These are phyloP conservation scores for Coemansia sp. DNA, from an alignment of 192 early-diverging fungal genomes.

Conservation along the genomic window DNA sequence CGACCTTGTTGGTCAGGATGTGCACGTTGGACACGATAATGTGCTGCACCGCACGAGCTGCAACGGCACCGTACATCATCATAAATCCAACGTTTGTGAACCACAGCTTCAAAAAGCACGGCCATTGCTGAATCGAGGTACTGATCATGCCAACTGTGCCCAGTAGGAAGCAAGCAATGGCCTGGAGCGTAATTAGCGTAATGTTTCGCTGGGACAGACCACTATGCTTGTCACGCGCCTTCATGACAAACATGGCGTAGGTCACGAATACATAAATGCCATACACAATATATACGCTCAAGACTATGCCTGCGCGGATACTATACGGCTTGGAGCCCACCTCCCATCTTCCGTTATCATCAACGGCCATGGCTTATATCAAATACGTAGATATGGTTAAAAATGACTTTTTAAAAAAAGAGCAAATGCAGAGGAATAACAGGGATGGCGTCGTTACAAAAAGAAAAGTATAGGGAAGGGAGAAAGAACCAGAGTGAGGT, in stretches of 20 bases:
- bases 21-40: constrained; percentile 43
- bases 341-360: constrained; percentile 16
- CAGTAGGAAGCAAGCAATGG: constrained; percentile 22
- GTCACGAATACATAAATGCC: constrained; percentile 30
- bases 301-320: constrained; percentile 24
- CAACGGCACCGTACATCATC: constrained; percentile 23
- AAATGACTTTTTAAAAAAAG: not conserved
- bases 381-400: not conserved
- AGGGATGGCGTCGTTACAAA: not conserved
- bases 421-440: not conserved
- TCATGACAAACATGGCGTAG: constrained; percentile 34
- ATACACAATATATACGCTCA: constrained; percentile 25
- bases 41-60: constrained; percentile 33
- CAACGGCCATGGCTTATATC: constrained; percentile 8
- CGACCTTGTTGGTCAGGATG: constrained; percentile 33
- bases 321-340: constrained; percentile 25
- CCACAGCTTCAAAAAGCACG: constrained; percentile 46
- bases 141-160: constrained; percentile 25
- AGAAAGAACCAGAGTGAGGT: not conserved
- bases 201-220: constrained; percentile 36
- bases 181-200: constrained; percentile 22
- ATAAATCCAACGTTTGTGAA: constrained; percentile 27
- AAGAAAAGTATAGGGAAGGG: constrained; percentile 1
- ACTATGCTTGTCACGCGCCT: constrained; percentile 45
- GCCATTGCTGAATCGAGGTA: constrained; percentile 33